phyloP scores from a whole-genome alignment of 495 filamentous ascomycete genomes.

The Neurospora terricola region DNA sequence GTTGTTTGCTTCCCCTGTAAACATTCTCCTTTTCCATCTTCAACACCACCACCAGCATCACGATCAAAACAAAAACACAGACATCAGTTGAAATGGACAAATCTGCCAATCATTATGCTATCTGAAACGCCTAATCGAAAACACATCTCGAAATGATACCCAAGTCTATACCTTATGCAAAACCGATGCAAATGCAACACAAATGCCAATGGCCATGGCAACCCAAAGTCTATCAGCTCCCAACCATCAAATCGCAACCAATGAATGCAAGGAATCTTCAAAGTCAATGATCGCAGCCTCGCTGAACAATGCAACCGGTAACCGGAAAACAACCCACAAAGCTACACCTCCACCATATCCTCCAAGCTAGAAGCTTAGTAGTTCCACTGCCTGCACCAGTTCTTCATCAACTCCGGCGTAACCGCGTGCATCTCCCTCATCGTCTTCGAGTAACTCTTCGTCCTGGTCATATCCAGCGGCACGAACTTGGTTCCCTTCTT shows the following conservation, averaged over 20 bases:
- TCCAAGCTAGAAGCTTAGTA: constrained; percentile 10
- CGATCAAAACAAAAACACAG: not conserved
- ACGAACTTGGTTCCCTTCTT: constrained; percentile 15
- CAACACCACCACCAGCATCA: not conserved
- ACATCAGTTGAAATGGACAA: not conserved
- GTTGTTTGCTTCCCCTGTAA: not conserved
- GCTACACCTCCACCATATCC: not conserved
- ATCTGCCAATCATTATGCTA: not conserved
- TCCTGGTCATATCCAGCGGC: constrained; percentile 21
- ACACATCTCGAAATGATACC: not conserved
- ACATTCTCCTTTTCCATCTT: not conserved
- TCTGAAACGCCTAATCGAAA: not conserved
- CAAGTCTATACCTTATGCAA: not conserved
- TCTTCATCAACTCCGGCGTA: constrained; percentile 32
- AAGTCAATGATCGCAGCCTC: not conserved
- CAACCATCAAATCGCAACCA: too few relatives aligned
- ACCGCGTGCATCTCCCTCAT: constrained; percentile 29
- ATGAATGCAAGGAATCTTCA: too few relatives aligned
- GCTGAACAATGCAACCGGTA: not conserved
- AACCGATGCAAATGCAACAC: not conserved
- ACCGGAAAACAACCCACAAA: not conserved
- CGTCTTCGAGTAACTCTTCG: constrained; percentile 22
- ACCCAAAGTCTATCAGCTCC: not conserved
- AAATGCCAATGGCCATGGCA: not conserved
- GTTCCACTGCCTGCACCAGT: constrained; percentile 42